Base-by-base conservation (phyloP, 106 monocot genomes). In the Dendrobium chrysotoxum region DNA sequence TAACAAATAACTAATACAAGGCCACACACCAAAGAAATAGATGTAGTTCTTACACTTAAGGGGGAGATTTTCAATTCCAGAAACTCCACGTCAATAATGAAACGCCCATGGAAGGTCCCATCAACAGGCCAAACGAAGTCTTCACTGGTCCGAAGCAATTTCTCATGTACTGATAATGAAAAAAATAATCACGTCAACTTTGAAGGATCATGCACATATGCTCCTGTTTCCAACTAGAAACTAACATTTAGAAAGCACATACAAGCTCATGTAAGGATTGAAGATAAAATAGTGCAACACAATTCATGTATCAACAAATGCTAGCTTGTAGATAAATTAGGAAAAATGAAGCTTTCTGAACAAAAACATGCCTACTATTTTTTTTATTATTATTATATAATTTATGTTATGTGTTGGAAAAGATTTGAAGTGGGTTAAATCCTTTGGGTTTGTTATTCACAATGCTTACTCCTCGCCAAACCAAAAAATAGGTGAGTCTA, bases 1-100 rank as follows among this genome's bases (percentile, higher is more conserved):
- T 55, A 55, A 16, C 20, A 55, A 44, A 55, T 55, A 55, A 55
- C 2, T 15, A 55, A 3, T 12, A 16, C 20, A 20, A 15, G 0
- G 15, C 10, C 20, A 55, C 13, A 55, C 4, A 1, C 44, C 13
- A 55, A 55, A 67, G 66, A 79, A 54, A 47, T 10, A 75, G 16
- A 13, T 44, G 64, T 53, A 53, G 47, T 30, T 35, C 89, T 85
- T 89, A 90, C 96, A 89, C 89, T 89, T 31, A 82, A 66, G 28
- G 83, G 78, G 45, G 88, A 84, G 53, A 97, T 88, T 79, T 91
- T 97, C 80, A 97, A 75, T 86, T 97, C 94, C 57, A 97, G 80
- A 84, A 97, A 97, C 82, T 97, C 96, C 18, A 94, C 92, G 58
- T 97, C 94, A 68, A 97, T 82, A 11, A 81, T 84, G 54, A 97